A percentile compares a stretch with the other conserved stretches of the same genome.
phyloP scores from a whole-genome alignment of 345 rosid species.

The Linum usitatissimum region DNA sequence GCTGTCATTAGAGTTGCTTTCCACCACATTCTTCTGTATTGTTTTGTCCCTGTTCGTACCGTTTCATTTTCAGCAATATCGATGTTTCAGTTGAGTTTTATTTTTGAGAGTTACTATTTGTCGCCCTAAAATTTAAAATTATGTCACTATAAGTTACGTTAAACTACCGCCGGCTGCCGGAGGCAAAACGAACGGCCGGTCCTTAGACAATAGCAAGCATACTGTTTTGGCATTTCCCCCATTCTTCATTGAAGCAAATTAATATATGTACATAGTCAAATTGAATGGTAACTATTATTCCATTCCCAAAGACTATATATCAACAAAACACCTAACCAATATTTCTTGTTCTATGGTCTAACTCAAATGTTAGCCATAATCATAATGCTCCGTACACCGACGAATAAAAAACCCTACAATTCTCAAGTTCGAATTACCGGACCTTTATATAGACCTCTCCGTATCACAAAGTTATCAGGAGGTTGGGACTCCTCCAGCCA shows the following conservation, averaged over 20 bases:
- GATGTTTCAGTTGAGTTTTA: too few relatives aligned
- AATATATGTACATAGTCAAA: background rate
- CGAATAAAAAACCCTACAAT: background rate
- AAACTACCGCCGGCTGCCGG: too few relatives aligned
- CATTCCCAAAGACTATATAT: background rate
- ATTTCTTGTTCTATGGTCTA: background rate
- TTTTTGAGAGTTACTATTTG: too few relatives aligned
- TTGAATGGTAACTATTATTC: background rate
- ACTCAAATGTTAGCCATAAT: background rate
- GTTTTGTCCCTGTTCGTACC: too few relatives aligned
- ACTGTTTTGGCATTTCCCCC: too few relatives aligned
- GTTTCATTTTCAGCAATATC: too few relatives aligned
- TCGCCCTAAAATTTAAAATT: too few relatives aligned
- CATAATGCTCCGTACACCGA: background rate
- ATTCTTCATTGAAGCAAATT: background rate
- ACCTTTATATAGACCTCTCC: conserved; percentile 4
- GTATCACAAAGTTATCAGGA: conserved; percentile 7
- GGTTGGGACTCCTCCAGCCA: conserved; percentile 9
- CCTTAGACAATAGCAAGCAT: too few relatives aligned
- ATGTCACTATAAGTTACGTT: too few relatives aligned
- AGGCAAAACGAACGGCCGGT: too few relatives aligned
- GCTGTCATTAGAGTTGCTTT: too few relatives aligned
- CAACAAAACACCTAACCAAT: background rate
- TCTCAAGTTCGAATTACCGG: conserved; percentile 2
- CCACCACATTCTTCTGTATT: too few relatives aligned